Conservation (phyloP, 1,284 basidiomycete genomes). For the Paramarasmius palmivorus region DNA sequence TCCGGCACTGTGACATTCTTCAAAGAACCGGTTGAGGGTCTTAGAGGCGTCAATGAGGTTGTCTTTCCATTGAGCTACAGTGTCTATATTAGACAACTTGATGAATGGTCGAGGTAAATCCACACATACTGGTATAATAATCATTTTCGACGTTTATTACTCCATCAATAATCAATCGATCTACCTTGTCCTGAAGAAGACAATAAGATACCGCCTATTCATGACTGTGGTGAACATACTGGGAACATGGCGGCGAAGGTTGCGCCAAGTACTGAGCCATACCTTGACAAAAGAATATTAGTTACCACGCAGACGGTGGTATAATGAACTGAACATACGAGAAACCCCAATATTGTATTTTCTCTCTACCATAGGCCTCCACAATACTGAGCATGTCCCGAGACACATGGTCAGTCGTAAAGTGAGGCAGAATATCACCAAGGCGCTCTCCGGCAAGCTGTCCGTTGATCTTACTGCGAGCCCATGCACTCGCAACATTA, state of each 20-base stretch:
- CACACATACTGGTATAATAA: conserved; percentile 29
- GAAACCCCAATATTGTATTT: conserved; percentile 54
- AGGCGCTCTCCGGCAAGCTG: conserved; percentile 31
- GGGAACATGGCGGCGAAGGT: conserved; percentile 51
- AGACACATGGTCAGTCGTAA: conserved; percentile 45
- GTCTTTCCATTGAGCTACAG: conserved; percentile 24
- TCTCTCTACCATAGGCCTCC: conserved; percentile 41
- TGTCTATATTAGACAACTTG: conserved; percentile 6
- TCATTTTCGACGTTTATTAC: conserved; percentile 28
- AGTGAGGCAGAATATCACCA: conserved; percentile 32
- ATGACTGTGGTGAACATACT: too few relatives aligned
- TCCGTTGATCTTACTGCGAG: conserved; percentile 29
- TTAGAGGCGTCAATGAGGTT: conserved; percentile 27
- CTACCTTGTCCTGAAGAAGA: conserved; percentile 45
- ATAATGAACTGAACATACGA: conserved; percentile 27
- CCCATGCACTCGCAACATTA: conserved; percentile 21
- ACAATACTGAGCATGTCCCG: conserved; percentile 53
- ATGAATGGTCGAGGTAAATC: background rate
- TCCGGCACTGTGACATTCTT: conserved; percentile 23
- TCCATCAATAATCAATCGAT: conserved; percentile 39
- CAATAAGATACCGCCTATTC: too few relatives aligned
- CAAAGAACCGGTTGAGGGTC: conserved; percentile 25
- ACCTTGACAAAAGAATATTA: conserved; percentile 17
- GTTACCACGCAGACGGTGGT: too few relatives aligned
- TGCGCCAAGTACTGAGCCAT: conserved; percentile 46